Evolutionary conservation across 371 early-diverging fungal genomes (phyloP).

Genomic region (Apophysomyces trapeziformis): DNA sequence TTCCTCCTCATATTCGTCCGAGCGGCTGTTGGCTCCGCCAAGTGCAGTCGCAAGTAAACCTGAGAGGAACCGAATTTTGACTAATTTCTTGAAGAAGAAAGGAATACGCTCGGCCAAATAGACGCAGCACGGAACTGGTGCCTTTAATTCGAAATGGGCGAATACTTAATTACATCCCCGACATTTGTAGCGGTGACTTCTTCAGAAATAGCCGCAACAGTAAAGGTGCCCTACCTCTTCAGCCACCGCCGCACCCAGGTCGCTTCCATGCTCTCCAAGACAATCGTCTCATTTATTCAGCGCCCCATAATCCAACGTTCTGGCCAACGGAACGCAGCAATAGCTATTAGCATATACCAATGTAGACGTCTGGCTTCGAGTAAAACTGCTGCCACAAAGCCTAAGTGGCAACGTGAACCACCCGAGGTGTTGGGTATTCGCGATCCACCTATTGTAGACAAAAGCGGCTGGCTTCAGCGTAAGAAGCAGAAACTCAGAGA

Average conservation of each 20-base stretch:
- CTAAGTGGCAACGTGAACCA: conserved; percentile 29
- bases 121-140: background rate
- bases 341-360: background rate
- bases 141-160: too few relatives aligned
- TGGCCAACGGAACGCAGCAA: conserved; percentile 5
- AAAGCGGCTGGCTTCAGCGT: conserved; percentile 39
- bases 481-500: conserved; percentile 48
- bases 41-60: conserved; percentile 51
- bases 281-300: background rate
- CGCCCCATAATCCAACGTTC: background rate
- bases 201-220: background rate
- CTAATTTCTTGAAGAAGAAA: conserved; percentile 10
- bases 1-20: conserved; percentile 33
- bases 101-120: background rate
- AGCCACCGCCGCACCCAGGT: background rate
- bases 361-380: background rate
- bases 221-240: background rate
- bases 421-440: conserved; percentile 39
- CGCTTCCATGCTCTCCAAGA: background rate
- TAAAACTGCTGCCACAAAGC: conserved; percentile 13
- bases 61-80: conserved; percentile 55
- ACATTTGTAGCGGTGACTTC: background rate
- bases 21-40: conserved; percentile 33
- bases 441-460: conserved; percentile 48
- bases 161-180: too few relatives aligned